Base-by-base conservation (phyloP, 1,284 basidiomycete genomes). In the Marasmius oreades region DNA sequence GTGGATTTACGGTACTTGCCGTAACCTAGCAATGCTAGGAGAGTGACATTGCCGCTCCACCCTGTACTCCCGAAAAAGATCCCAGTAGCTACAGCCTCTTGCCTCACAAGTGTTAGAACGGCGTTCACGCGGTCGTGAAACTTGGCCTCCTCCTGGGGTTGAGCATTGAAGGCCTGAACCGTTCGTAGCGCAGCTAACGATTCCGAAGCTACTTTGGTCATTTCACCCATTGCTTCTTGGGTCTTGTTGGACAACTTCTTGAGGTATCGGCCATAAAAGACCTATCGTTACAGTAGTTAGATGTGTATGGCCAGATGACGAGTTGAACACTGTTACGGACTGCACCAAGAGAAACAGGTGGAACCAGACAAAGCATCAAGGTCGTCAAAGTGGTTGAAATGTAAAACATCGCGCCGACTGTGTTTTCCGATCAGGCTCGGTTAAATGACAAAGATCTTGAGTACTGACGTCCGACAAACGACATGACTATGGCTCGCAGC, bases 321-420 rank as follows among this genome's bases (percentile, higher is more conserved):
- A 7, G 14, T 14, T 42, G 10, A 31, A 31, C n/a, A 31, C 20
- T 16, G 5, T 8, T 26, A 74, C 88, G 56, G 66, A 93, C 95
- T 46, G 95, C 95, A 61, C 94, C 95, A 56, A 99, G 80, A 6
- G 95, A 96, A 8, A 98, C 89, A 0, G 96, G 96, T 5, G 96
- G 97, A 0, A 99, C 95, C 52, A 98, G 86, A 20, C 87, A 85
- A 59, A 98, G 82, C 96, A 98, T 98, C 59, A 98, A 79, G 50
- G 92, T 70, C 0, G 96, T 98, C 57, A 99, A 75, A 55, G 88
- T 89, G 0, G 93, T 90, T 1, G 95, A 98, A 60, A 98, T 85
- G 73, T 90, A 95, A 64, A 98, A 89, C 96, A 99, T 99, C 55
- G 95, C 93, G 42, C 91, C 92, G 61, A 98, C 93, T 90, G 63